phyloP scores from a whole-genome alignment of 2,329 filamentous ascomycete species.

The Cladosporium sp. region DNA sequence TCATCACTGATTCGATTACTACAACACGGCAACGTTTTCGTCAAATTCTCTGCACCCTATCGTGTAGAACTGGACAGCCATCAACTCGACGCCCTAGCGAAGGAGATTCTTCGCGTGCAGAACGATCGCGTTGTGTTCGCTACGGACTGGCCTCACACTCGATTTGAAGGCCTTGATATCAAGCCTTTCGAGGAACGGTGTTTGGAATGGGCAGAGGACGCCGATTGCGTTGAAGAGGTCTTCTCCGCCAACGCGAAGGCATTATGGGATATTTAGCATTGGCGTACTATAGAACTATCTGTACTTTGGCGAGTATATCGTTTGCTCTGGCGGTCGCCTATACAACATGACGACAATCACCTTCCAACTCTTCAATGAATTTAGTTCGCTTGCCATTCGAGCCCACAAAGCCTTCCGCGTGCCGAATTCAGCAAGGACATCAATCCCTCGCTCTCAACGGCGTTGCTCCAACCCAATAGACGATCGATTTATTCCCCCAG shows the following conservation, averaged over 20 bases:
- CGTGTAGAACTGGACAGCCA: constrained; percentile 46
- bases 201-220: constrained; percentile 47
- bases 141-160: constrained; percentile 62
- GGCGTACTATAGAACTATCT: too few relatives aligned
- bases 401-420: too few relatives aligned
- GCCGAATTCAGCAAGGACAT: too few relatives aligned
- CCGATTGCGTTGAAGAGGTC: constrained; percentile 45
- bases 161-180: constrained; percentile 56
- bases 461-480: too few relatives aligned
- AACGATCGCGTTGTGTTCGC: constrained; percentile 52
- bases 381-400: too few relatives aligned
- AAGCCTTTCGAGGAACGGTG: constrained; percentile 52
- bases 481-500: too few relatives aligned
- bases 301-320: too few relatives aligned
- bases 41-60: constrained; percentile 59
- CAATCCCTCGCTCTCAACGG: too few relatives aligned
- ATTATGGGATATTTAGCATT: constrained; percentile 33
- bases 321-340: too few relatives aligned
- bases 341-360: too few relatives aligned
- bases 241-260: constrained; percentile 55
- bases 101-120: constrained; percentile 46
- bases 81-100: constrained; percentile 47
- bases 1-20: constrained; percentile 46
- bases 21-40: constrained; percentile 46
- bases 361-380: too few relatives aligned